phyloP scores from a whole-genome alignment of 345 rosid species.

The Eucalyptus rudis region DNA sequence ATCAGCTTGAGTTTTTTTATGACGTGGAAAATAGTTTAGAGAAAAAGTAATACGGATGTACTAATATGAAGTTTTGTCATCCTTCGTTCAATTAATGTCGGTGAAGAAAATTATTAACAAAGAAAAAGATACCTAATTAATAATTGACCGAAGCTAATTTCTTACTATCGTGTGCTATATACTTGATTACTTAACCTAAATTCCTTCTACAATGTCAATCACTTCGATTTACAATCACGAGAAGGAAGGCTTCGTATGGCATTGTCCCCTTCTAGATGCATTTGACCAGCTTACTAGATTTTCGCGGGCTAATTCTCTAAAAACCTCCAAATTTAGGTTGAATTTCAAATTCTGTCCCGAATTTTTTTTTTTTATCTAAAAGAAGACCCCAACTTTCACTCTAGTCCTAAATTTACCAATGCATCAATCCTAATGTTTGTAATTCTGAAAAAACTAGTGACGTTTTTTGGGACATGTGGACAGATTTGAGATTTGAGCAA shows the following conservation, averaged over 20 bases:
- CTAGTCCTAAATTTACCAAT: not conserved
- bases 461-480: accelerated
- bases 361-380: too few species aligned
- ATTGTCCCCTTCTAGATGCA: not conserved
- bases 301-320: not conserved
- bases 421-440: not conserved
- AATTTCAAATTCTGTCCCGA: not conserved
- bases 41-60: not conserved
- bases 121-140: not conserved
- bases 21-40: not conserved
- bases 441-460: too few species aligned
- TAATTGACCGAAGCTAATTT: not conserved
- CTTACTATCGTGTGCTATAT: not conserved
- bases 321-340: not conserved
- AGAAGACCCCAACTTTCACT: not conserved
- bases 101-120: not conserved
- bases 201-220: not conserved
- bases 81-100: not conserved
- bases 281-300: not conserved
- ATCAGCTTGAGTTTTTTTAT: not conserved
- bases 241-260: not conserved
- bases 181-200: not conserved
- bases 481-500: not conserved
- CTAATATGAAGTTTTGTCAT: not conserved
- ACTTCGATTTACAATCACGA: not conserved